Evolutionary conservation across 441 rosid species (phyloP), one percentile per base, ranked within the genome.

Genomic region (Omphalea diandra): DNA sequence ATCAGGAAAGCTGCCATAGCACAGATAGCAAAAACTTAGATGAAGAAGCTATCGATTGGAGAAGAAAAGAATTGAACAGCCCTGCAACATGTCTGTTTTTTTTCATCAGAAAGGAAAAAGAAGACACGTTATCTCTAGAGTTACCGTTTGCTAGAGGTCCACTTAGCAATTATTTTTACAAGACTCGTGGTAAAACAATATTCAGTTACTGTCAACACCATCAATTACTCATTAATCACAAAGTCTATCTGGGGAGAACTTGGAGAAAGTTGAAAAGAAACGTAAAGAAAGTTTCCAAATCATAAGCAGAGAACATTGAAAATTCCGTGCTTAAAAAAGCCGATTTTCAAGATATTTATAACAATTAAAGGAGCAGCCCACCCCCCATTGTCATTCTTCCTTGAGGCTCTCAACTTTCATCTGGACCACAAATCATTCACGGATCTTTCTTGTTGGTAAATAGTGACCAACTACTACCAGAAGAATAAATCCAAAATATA

Each of bases 1-100:
- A 61, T 77, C 89, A 50, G 95, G 90, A 65, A 85, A 88, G 85
- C 97, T 91, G 87, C 78, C 76, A 83, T 72, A 74, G 50, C 60
- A 76, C 53, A 72, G 76, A 43, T 40, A 71, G 35, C 58, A 77
- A 82, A 58, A 57, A 43, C 61, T 71, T 72, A 41, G 71, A 77
- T 69, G 79, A 65, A 40, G 31, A 73, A 27, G 61, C 62, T 24
- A 56, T 1, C 3, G 7, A 67, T 59, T 47, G 38, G 32, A 68
- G 29, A 78, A 77, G 50, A 68, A 64, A 78, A 65, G 63, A 67
- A 67, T 32, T 76, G 44, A 74, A 75, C n/a, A n/a, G 7, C 56
- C 54, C 63, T 68, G 71, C 46, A 46, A 63, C 69, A 22, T 36
- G 38, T 5, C 11, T 11, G 5, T 17, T 33, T 38, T 47, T 20